Evolutionary conservation across 2,329 filamentous ascomycete genomes (phyloP), one percentile per base, ranked within the genome.

Genomic region (Claviceps spartinae): DNA sequence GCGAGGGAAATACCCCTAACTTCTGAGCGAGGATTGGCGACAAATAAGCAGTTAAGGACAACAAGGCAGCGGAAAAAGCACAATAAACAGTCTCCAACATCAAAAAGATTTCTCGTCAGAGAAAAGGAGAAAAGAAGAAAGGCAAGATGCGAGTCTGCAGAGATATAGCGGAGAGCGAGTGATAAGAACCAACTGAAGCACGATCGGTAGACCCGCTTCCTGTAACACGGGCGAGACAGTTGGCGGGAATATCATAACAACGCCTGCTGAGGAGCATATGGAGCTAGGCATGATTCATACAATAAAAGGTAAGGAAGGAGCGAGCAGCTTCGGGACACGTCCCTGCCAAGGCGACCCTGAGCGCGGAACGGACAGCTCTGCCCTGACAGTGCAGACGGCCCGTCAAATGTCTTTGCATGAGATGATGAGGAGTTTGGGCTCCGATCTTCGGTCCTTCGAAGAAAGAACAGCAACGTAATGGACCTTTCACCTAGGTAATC

Each of bases 361-460:
- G 41, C n/a, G 9, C 18, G 4, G 18, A 30, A 24, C 30, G 37
- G 40, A 18, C 45, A 34, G 48, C 22, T 40, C 49, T 51, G 48
- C n/a, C 20, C 49, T 51, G 49, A 47, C 49, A 51, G 44, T 34
- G 24, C 24, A 7, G 7, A 42, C 49, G 46, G 49, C 42, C 49
- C 49, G 49, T 30, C 49, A 38, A 16, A 14, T 47, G 9, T 16
- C 14, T 24, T 14, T 13, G 5, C 20, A 26, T 44, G 16, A 7
- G 7, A 30, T 20, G 13, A 51, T 30, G 49, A 42, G 47, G 9
- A 42, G 13, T 1, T 47, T 30, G n/a, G 22, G 11, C 45, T 47
- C 45, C 45, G 45, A 37, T 13, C 14, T 24, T 47, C 45, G 45
- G 45, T 13, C 18, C 45, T 47, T 6, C 18, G 11, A 20, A 36